phyloP scores from a whole-genome alignment of 2,329 filamentous ascomycete genomes.

The Hymenoscyphus albidus region DNA sequence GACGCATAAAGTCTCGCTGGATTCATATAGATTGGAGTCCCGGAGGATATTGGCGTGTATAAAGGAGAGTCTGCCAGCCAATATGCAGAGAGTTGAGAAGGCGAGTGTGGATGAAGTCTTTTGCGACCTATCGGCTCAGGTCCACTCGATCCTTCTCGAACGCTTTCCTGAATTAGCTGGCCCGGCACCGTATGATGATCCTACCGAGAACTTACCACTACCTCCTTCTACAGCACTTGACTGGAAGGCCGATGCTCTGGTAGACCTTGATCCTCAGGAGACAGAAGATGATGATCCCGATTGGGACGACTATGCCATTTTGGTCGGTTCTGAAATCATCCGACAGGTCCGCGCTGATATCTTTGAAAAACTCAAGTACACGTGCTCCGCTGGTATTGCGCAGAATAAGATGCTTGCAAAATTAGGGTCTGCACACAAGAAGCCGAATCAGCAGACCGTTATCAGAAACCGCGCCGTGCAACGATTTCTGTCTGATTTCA shows the following conservation, averaged over 20 bases:
- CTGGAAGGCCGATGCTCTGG: conserved; percentile 78
- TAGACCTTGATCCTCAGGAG: conserved; percentile 70
- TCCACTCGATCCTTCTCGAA: conserved; percentile 70
- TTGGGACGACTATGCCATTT: conserved; percentile 90
- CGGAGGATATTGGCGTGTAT: conserved; percentile 76
- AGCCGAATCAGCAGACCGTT: conserved; percentile 93
- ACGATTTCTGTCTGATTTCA: conserved; percentile 77
- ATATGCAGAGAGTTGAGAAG: conserved; percentile 78
- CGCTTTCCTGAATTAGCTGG: conserved; percentile 69
- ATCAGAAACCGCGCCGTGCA: conserved; percentile 79
- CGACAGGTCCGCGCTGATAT: conserved; percentile 68
- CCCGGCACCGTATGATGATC: conserved; percentile 70
- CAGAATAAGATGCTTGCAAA: conserved; percentile 95
- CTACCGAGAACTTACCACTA: conserved; percentile 65
- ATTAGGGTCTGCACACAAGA: conserved; percentile 84
- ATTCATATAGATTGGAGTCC: conserved; percentile 84
- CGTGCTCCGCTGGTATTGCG: conserved; percentile 85
- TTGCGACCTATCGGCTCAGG: conserved; percentile 80
- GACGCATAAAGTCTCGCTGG: conserved; percentile 89
- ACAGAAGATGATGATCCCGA: conserved; percentile 79
- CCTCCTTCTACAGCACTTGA: conserved; percentile 72
- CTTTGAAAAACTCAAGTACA: conserved; percentile 71
- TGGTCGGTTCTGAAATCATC: conserved; percentile 86
- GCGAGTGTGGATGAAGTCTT: conserved; percentile 96
- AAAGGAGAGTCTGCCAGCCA: conserved; percentile 64